These are phyloP conservation scores for Epichloe glyceriae DNA, from an alignment of 2,329 filamentous ascomycete genomes.

Conservation along the genomic window DNA sequence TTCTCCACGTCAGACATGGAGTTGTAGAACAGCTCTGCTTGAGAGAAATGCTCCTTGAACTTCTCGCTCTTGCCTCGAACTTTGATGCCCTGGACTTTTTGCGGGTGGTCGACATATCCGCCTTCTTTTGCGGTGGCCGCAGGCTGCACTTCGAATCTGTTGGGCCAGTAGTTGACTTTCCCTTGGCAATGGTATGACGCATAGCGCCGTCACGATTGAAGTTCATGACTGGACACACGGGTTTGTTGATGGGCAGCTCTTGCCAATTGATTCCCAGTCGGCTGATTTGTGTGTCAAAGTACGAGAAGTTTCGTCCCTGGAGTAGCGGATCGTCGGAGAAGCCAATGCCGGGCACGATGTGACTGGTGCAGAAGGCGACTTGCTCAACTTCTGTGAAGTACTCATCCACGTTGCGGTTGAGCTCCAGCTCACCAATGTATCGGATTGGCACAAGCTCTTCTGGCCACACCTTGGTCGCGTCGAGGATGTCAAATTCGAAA, in stretches of 20 bases:
- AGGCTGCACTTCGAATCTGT: constrained; percentile 43
- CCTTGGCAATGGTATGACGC: constrained; percentile 6
- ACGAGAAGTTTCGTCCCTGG: constrained; percentile 59
- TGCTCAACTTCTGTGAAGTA: constrained; percentile 77
- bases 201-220: constrained; percentile 49
- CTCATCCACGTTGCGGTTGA: constrained; percentile 70
- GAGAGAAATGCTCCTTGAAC: constrained; percentile 65
- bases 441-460: constrained; percentile 63
- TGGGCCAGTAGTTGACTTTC: constrained; percentile 7
- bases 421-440: constrained; percentile 66
- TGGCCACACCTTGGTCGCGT: constrained; percentile 78
- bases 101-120: constrained; percentile 52
- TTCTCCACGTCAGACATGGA: constrained; percentile 57
- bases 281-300: constrained; percentile 40
- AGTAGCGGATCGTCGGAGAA: constrained; percentile 63
- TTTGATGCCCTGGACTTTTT: constrained; percentile 58
- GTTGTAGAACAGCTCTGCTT: constrained; percentile 77
- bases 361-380: constrained; percentile 68
- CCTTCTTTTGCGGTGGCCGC: constrained; percentile 50
- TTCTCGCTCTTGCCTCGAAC: constrained; percentile 54
- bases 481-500: constrained; percentile 76
- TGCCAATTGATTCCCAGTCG: constrained; percentile 64
- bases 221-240: constrained; percentile 63
- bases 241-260: constrained; percentile 64
- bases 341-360: constrained; percentile 67